Base-by-base conservation (phyloP, 169 alveolate genomes). In the Cryptosporidium meleagridis region DNA sequence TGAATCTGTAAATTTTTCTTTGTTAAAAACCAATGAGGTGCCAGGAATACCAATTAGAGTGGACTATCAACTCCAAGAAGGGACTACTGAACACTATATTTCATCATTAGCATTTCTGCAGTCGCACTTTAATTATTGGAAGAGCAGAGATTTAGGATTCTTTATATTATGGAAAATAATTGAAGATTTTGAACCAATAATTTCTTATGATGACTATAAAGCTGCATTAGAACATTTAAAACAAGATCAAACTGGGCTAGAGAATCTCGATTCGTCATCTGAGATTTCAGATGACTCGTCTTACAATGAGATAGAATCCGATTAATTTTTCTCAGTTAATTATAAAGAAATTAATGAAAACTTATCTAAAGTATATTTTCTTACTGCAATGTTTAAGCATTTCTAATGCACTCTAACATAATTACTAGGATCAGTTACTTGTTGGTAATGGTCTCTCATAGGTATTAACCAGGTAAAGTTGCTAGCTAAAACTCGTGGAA, bases 51-150 rank as follows among this genome's bases (percentile, higher is more conserved):
- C 93, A 10, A 23, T 67, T 65, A 59, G 95, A 65, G 87, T 92
- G 35, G 95, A 94, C 68, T 93, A 85, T 68, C 96, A 94, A 33
- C 86, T 95, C 53, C 97, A 95, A 53, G 97, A 95, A 93, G 96
- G 93, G 71, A 94, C 93, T 33, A 95, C 96, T 65, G 97, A 95
- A 85, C 97, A 95, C 89, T 92, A 91, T 67, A 86, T 95, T 62
- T 92, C 93, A 44, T 96, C 97, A 26, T 85, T 95, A 53, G 97
- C 96, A 35, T 92, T 95, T 41, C 85, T 94, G 3, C 95, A 95
- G 85, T 95, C 97, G 5, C 97, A 95, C 68, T 87, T 93, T 33
- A 94, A 91, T 84, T 95, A 95, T 75, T 95, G 96, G 95, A 93
- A 92, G 33, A 92, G 95, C 29, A 94, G 94, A 69, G 97, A 95